Conservation (phyloP, 1,284 basidiomycete genomes). For the Garcileccinum viscosum region DNA sequence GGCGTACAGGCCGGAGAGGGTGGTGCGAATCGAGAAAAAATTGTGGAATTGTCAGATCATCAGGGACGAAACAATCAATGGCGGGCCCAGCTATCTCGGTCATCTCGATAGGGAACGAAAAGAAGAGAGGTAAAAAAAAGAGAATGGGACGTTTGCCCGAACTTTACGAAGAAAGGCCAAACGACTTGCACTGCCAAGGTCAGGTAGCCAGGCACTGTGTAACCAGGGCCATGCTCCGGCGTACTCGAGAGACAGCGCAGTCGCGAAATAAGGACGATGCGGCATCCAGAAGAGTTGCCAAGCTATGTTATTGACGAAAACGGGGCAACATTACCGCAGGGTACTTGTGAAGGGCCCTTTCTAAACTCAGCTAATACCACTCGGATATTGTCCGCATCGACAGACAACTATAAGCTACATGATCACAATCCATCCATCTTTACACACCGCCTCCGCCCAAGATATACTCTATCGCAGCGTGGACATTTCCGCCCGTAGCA, state of each 20-base stretch:
- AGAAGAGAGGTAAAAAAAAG: background rate
- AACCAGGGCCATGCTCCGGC: too few relatives aligned
- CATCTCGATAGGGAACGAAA: slow-evolving; percentile 16
- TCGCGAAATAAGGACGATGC: too few relatives aligned
- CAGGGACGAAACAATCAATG: slow-evolving; percentile 62
- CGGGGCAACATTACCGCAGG: too few relatives aligned
- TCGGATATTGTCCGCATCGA: too few relatives aligned
- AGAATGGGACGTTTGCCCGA: background rate
- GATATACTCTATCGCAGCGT: slow-evolving; percentile 91
- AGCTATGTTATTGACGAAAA: too few relatives aligned
- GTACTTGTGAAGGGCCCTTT: too few relatives aligned
- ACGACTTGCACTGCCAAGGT: background rate
- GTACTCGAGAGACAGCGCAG: background rate
- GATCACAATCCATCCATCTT: too few relatives aligned
- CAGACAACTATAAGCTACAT: too few relatives aligned
- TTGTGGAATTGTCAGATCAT: slow-evolving; percentile 75
- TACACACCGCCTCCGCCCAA: slow-evolving; percentile 76
- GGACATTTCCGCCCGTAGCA: slow-evolving; percentile 88
- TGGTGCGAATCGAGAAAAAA: slow-evolving; percentile 70
- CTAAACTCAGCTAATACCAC: too few relatives aligned
- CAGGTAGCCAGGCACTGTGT: too few relatives aligned
- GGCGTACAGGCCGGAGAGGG: slow-evolving; percentile 54
- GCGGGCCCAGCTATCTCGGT: slow-evolving; percentile 50
- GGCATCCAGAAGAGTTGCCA: too few relatives aligned
- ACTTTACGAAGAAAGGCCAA: background rate